These are phyloP conservation scores for Rhodotorula sp. DNA, from an alignment of 1,284 basidiomycete species.

Conservation along the genomic window DNA sequence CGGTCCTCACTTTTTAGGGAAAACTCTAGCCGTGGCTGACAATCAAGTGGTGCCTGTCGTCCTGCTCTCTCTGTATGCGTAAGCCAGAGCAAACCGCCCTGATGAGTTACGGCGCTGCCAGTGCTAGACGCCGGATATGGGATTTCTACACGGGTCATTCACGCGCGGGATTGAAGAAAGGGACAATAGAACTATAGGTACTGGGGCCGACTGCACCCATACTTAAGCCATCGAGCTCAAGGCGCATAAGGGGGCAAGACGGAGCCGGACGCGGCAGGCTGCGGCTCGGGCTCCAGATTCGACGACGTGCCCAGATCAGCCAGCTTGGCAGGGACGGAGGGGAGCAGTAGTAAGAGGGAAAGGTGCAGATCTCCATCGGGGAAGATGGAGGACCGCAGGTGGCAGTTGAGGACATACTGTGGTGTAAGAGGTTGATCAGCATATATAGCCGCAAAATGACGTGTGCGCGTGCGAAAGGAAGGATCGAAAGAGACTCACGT, in stretches of 20 bases:
- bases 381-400: slow-evolving; percentile 22
- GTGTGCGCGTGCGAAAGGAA: background rate
- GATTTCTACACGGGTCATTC: too few species aligned
- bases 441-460: background rate
- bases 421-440: too few species aligned
- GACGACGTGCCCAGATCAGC: background rate
- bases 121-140: too few species aligned
- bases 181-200: background rate
- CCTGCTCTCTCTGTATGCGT: too few species aligned
- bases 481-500: background rate
- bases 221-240: background rate
- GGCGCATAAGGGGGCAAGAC: background rate
- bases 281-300: background rate
- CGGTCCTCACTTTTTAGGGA: too few species aligned
- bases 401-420: slow-evolving; percentile 21
- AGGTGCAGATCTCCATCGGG: slow-evolving; percentile 8
- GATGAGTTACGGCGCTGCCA: too few species aligned
- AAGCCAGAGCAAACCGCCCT: too few species aligned
- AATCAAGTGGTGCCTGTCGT: too few species aligned
- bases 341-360: slow-evolving; percentile 15
- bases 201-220: too few species aligned
- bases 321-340: slow-evolving; percentile 18
- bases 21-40: too few species aligned
- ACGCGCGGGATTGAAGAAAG: background rate
- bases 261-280: background rate